Evolutionary conservation across 177 flowering plant genomes (phyloP).

Genomic region (Telopea speciosissima): DNA sequence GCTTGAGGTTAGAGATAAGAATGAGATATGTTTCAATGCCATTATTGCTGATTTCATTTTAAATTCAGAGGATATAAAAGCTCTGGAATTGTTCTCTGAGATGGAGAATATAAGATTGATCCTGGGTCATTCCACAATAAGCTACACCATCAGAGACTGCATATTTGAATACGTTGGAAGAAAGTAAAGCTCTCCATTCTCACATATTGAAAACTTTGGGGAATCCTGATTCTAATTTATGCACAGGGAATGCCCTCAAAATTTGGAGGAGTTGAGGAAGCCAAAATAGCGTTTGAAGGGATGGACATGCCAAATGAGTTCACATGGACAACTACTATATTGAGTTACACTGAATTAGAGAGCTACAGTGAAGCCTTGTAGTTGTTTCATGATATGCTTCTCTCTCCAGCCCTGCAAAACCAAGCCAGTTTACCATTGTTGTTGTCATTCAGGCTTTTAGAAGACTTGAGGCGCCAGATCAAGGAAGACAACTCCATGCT

Average conservation of each 20-base stretch:
- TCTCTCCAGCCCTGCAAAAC: constrained; percentile 1
- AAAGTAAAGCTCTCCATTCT: constrained; percentile 10
- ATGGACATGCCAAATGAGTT: constrained; percentile 10
- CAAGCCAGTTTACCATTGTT: constrained; percentile 9
- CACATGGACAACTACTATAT: constrained; percentile 7
- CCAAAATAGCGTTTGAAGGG: neutral
- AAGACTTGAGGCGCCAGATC: constrained; percentile 1
- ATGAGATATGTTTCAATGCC: constrained; percentile 8
- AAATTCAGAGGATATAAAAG: constrained; percentile 3
- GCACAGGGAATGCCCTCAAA: constrained; percentile 5
- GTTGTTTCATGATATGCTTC: constrained; percentile 7
- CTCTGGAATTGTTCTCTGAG: constrained; percentile 5
- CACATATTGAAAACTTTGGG: constrained; percentile 3
- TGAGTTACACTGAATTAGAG: constrained; percentile 3
- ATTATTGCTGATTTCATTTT: constrained; percentile 6
- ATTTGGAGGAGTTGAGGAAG: constrained; percentile 9
- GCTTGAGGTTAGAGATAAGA: constrained; percentile 7
- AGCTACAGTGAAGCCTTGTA: neutral
- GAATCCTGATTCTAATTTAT: neutral
- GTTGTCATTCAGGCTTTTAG: constrained; percentile 10
- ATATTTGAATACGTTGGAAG: constrained; percentile 1
- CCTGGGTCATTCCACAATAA: constrained; percentile 3
- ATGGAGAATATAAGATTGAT: constrained; percentile 1
- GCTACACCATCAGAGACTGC: constrained; percentile 9
- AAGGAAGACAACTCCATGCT: constrained; percentile 6